phyloP scores from a whole-genome alignment of 1,139 yeast genomes.

The Scheffersomyces illinoinensis region DNA sequence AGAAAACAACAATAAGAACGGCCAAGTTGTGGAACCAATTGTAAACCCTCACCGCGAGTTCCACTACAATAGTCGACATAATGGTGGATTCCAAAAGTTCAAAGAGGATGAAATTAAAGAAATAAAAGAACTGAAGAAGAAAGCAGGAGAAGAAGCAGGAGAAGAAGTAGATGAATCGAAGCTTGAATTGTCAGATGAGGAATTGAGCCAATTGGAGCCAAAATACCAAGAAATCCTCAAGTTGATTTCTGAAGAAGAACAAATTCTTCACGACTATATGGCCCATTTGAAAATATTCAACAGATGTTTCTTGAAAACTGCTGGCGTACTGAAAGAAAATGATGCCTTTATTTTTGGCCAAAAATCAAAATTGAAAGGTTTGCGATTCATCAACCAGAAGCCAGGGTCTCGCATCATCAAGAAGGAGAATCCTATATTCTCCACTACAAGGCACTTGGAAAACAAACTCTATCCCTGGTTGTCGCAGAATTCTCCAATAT shows the following conservation, averaged over 20 bases:
- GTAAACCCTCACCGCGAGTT: neutral
- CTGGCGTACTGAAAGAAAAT: neutral
- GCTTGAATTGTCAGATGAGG: neutral
- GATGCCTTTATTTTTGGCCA: neutral
- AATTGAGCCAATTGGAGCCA: neutral
- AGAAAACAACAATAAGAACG: neutral
- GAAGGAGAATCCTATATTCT: neutral
- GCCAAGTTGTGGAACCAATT: neutral
- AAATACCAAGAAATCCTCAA: slow-evolving; percentile 11
- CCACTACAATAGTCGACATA: neutral
- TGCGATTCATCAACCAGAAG: neutral
- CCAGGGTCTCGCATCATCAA: neutral
- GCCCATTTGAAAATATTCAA: slow-evolving; percentile 12
- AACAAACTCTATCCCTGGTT: slow-evolving; percentile 25
- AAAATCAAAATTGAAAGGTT: neutral
- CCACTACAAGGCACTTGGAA: neutral
- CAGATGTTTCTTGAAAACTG: slow-evolving; percentile 9
- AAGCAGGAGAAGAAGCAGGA: neutral
- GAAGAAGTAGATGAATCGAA: neutral
- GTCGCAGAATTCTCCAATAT: slow-evolving; percentile 22
- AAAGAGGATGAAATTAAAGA: neutral
- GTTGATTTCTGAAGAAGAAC: slow-evolving; percentile 9
- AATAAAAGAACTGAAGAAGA: neutral
- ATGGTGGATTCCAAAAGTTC: neutral
- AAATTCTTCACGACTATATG: slow-evolving; percentile 10